Percentiles rank a stretch among this genome's conserved stretches.
Evolutionary conservation across 768 basidiomycete genomes (phyloP).

Genomic region (Harrya chromipes): DNA sequence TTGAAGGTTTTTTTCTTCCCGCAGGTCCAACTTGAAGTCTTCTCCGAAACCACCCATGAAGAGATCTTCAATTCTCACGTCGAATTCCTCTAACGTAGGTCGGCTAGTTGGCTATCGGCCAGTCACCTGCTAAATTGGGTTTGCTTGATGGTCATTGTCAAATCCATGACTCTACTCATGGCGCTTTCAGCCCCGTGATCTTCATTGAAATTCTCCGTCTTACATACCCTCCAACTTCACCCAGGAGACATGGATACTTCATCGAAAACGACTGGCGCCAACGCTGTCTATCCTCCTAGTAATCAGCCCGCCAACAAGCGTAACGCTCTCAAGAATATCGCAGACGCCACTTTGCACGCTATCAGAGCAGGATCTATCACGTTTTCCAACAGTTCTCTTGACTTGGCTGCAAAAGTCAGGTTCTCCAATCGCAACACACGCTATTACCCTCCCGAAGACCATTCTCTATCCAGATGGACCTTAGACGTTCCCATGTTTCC

Average conservation of each 20-base stretch:
- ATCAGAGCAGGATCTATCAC: constrained; percentile 46
- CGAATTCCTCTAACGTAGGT: too few relatives aligned
- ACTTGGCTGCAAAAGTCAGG: constrained; percentile 33
- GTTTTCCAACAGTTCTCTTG: constrained; percentile 27
- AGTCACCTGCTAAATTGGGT: too few relatives aligned
- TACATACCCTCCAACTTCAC: neutral
- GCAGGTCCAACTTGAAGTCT: too few relatives aligned
- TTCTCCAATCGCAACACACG: constrained; percentile 42
- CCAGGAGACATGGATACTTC: constrained; percentile 1
- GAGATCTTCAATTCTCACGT: too few relatives aligned
- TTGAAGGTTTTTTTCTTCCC: too few relatives aligned
- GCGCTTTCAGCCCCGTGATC: too few relatives aligned
- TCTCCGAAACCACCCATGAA: too few relatives aligned
- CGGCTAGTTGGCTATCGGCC: too few relatives aligned
- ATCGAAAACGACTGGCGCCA: neutral
- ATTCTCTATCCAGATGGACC: constrained; percentile 47
- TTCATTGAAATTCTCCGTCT: too few relatives aligned
- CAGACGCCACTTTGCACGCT: constrained; percentile 47
- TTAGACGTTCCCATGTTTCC: constrained; percentile 9
- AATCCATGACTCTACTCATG: too few relatives aligned
- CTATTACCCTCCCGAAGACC: constrained; percentile 50
- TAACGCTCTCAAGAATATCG: constrained; percentile 38
- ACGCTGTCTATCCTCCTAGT: too few relatives aligned
- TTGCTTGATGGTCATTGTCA: too few relatives aligned
- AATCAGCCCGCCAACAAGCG: constrained; percentile 7